phyloP scores from a whole-genome alignment of 2,329 filamentous ascomycete genomes.

The Alternaria sp. region DNA sequence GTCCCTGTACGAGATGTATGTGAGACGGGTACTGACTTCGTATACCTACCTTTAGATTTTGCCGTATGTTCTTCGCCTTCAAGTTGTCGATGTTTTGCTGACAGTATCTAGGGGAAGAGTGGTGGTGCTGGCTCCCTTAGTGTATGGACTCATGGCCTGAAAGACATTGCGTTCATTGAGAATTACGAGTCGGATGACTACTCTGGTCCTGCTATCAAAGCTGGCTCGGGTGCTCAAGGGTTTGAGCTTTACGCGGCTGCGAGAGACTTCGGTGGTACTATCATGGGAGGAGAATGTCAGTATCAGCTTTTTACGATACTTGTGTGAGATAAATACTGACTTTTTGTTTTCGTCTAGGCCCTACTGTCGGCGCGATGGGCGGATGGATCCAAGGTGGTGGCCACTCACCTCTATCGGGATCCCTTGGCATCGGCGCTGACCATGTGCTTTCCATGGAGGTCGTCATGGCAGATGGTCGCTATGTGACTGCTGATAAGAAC shows the following conservation, averaged over 20 bases:
- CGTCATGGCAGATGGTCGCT: slow-evolving; percentile 33
- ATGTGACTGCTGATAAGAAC: slow-evolving; percentile 32
- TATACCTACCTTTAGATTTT: slow-evolving; percentile 18
- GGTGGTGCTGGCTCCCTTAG: slow-evolving; percentile 32
- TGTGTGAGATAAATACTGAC: background rate
- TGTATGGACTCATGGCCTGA: slow-evolving; percentile 42
- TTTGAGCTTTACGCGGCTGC: slow-evolving; percentile 42
- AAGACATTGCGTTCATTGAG: slow-evolving; percentile 35
- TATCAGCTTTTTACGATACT: background rate
- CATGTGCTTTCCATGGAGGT: slow-evolving; percentile 39
- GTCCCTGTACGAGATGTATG: too few relatives aligned
- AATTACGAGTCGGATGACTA: slow-evolving; percentile 37
- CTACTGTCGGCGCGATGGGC: slow-evolving; percentile 59
- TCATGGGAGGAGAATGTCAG: slow-evolving; percentile 36
- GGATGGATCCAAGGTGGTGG: slow-evolving; percentile 59
- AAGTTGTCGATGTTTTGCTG: background rate
- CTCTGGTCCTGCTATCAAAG: slow-evolving; percentile 37
- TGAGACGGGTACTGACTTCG: too few relatives aligned
- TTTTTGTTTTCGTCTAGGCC: slow-evolving; percentile 17
- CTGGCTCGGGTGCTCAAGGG: slow-evolving; percentile 40
- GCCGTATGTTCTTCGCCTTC: background rate
- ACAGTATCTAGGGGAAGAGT: slow-evolving; percentile 24
- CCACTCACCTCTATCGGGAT: slow-evolving; percentile 60
- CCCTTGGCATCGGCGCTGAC: slow-evolving; percentile 51
- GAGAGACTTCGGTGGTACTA: slow-evolving; percentile 29